Base-by-base conservation (phyloP, 345 rosid species). In the Turritis glabra region DNA sequence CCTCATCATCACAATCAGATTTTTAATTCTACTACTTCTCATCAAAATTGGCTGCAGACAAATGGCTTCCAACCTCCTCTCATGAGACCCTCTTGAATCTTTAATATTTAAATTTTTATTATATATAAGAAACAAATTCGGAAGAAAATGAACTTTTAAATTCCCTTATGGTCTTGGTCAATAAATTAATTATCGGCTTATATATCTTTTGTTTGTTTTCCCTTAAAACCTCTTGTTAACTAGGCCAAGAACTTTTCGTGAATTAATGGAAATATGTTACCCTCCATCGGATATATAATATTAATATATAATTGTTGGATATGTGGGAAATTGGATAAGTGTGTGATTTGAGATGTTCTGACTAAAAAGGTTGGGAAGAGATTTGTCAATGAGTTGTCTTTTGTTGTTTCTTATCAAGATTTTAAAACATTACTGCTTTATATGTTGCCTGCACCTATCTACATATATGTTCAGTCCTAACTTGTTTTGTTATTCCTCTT, bases 1-100 rank as follows among this genome's bases (percentile, higher is more conserved):
- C 88, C 82, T 72, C 96, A 87, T 72, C 73, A 72, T 77, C 72
- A 77, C 23, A 71, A 71, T 51, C 77, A 78, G 80, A 77, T 71
- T 51, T 77, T 58, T 77, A 65, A 71, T 40, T 50, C 64, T 57
- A 21, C 64, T 22, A 19, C 73, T 56, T 72, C 77, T 67, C 81
- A 73, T 51, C 81, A 67, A 61, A 78, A 78, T 46, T 78, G 77
- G 81, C 74, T 73, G 78, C 78, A 78, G 78, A 29, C 64, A n/a
- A 78, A 78, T 78, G 78, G 74, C 22, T 73, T 60, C 64, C 78
- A 67, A 60, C 64, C 78, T 72, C 55, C 74, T 33, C 78, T 78
- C 58, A 78, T 78, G 81, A 78, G 74, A 72, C 81, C 81, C 62
- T 76, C 79, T 43, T 77, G 51, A 72, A 71, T 40, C 29, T 48